Percentiles rank a stretch among this genome's conserved stretches.
These are phyloP conservation scores for Pythium aquatile DNA, from an alignment of 352 stramenopile genomes.

Conservation along the genomic window DNA sequence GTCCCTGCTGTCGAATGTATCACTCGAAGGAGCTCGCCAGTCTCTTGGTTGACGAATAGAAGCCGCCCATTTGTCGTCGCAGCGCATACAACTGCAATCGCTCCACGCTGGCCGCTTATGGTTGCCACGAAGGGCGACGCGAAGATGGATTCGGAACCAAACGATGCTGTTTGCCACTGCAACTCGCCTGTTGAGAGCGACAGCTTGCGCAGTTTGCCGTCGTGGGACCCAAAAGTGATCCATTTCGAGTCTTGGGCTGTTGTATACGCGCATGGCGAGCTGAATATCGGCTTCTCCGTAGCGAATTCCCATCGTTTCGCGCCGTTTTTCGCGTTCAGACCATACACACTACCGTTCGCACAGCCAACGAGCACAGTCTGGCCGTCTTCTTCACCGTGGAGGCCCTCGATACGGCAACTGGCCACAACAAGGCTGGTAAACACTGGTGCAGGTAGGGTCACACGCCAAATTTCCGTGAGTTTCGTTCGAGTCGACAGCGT, in stretches of 20 bases:
- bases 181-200: constrained; percentile 29
- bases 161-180: constrained; percentile 32
- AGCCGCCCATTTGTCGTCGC: constrained; percentile 40
- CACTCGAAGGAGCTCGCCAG: constrained; percentile 30
- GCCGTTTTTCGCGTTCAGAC: constrained; percentile 28
- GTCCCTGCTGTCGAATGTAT: background rate
- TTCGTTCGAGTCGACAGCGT: background rate
- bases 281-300: constrained; percentile 59
- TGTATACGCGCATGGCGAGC: constrained; percentile 42
- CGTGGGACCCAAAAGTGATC: constrained; percentile 52
- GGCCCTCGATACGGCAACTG: constrained; percentile 17
- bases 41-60: constrained; percentile 41
- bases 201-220: constrained; percentile 46
- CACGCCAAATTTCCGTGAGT: background rate
- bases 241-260: background rate
- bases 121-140: constrained; percentile 35
- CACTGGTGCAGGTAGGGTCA: constrained; percentile 41
- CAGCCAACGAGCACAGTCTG: constrained; percentile 39
- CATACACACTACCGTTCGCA: constrained; percentile 48
- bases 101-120: background rate
- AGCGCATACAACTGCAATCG: constrained; percentile 29
- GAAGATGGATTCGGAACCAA: constrained; percentile 38
- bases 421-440: constrained; percentile 40
- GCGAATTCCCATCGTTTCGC: constrained; percentile 32
- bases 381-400: constrained; percentile 5